These are phyloP conservation scores for Mimosa pudica DNA, from an alignment of 306 rosid genomes.

Conservation along the genomic window DNA sequence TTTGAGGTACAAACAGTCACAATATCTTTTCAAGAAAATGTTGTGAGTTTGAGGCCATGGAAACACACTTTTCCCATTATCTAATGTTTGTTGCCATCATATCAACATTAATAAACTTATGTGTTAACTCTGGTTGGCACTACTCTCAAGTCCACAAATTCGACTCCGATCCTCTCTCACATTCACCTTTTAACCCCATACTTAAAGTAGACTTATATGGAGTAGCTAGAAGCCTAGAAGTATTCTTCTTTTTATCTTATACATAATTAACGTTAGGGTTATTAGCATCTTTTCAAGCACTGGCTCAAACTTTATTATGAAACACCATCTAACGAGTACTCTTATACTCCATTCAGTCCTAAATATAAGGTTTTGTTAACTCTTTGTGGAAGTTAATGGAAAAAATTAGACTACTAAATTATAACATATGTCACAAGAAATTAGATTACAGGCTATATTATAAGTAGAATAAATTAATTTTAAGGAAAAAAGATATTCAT, in stretches of 20 bases:
- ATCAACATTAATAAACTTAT: background rate
- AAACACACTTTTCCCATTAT: background rate
- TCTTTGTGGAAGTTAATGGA: too few relatives aligned
- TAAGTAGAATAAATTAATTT: too few relatives aligned
- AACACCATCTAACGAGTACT: too few relatives aligned
- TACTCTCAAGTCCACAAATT: background rate
- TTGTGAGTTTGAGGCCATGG: background rate
- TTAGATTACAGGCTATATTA: too few relatives aligned
- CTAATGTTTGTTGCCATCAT: constrained; percentile 1
- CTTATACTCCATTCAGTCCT: too few relatives aligned
- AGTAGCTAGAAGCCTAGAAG: background rate
- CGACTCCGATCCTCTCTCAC: background rate
- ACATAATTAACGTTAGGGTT: background rate
- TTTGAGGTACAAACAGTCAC: constrained; percentile 2
- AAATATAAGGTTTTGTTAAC: too few relatives aligned
- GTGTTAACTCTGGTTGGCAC: background rate
- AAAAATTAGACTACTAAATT: too few relatives aligned
- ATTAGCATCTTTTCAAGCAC: too few relatives aligned
- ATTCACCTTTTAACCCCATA: background rate
- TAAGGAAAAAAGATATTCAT: too few relatives aligned
- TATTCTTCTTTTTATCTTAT: background rate
- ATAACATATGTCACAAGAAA: too few relatives aligned
- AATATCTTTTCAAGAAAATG: background rate
- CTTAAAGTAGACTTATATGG: background rate
- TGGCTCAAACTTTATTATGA: too few relatives aligned